These are phyloP conservation scores for Starmerella apis DNA, from an alignment of 805 yeast genomes.

Conservation along the genomic window DNA sequence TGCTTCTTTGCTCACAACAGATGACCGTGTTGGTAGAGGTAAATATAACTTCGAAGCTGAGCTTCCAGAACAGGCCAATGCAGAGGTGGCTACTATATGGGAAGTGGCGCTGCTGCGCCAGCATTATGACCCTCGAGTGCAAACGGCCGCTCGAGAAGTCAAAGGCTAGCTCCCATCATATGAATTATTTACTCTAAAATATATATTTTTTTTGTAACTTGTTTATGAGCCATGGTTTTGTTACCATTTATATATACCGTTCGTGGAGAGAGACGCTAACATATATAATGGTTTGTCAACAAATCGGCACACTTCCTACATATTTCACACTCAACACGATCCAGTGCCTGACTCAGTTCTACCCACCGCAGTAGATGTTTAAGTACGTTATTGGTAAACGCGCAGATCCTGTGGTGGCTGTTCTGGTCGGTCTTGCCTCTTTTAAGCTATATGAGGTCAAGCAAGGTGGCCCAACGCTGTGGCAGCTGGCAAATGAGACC, in stretches of 20 bases:
- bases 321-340: not conserved
- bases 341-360: too few relatives aligned
- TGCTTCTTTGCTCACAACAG: constrained; percentile 71
- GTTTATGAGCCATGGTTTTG: not conserved
- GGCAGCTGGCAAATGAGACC: constrained; percentile 18
- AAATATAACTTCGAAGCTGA: constrained; percentile 53
- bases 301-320: not conserved
- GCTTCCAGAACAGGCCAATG: constrained; percentile 64
- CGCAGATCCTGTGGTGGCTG: constrained; percentile 25
- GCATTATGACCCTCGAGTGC: constrained; percentile 77
- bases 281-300: not conserved
- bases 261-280: too few relatives aligned
- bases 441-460: constrained; percentile 25
- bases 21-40: constrained; percentile 80
- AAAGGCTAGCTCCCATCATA: not conserved
- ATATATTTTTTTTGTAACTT: not conserved
- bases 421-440: constrained; percentile 21
- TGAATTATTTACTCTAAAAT: not conserved
- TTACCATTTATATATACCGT: not conserved
- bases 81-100: constrained; percentile 86
- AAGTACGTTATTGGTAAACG: constrained; percentile 23
- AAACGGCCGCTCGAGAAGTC: constrained; percentile 42
- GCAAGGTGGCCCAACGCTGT: constrained; percentile 25
- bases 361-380: too few relatives aligned
- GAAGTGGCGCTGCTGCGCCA: constrained; percentile 67